These are phyloP conservation scores for Globisporangium viniferum DNA, from an alignment of 352 stramenopile genomes.

Conservation along the genomic window DNA sequence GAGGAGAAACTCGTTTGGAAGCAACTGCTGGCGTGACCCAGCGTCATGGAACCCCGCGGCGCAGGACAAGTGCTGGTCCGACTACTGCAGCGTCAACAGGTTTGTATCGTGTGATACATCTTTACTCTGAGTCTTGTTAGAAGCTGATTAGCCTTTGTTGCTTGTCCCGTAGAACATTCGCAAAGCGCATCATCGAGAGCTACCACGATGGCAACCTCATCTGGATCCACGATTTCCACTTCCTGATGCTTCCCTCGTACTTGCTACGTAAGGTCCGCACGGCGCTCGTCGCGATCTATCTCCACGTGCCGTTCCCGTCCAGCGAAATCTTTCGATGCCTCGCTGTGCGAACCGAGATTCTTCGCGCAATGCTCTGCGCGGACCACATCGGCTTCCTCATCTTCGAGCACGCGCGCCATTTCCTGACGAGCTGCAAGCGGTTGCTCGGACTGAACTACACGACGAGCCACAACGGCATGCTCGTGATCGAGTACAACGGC, in stretches of 20 bases:
- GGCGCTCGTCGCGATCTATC: conserved; percentile 95
- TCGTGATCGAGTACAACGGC: conserved; percentile 95
- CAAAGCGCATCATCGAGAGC: conserved; percentile 55
- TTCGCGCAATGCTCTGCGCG: conserved; percentile 87
- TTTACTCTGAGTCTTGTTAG: background rate
- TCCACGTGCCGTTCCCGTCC: conserved; percentile 98
- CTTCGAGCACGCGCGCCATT: conserved; percentile 93
- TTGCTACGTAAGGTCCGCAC: conserved; percentile 89
- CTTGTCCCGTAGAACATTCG: conserved; percentile 28
- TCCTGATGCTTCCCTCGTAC: conserved; percentile 97
- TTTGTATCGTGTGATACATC: background rate
- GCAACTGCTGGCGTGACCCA: conserved; percentile 47
- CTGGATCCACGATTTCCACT: conserved; percentile 98
- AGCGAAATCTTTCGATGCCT: conserved; percentile 98
- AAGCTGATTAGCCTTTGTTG: background rate
- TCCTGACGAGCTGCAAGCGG: conserved; percentile 89
- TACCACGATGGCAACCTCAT: conserved; percentile 88
- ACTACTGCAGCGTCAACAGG: conserved; percentile 80
- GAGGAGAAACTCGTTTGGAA: conserved; percentile 7
- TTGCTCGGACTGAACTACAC: conserved; percentile 95
- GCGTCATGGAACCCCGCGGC: conserved; percentile 79
- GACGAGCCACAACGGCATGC: conserved; percentile 77
- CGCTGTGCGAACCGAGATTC: conserved; percentile 84
- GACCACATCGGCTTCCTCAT: conserved; percentile 93
- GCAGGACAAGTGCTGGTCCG: conserved; percentile 71